Conservation (phyloP, 306 rosid species). For the Cucurbita argyrosperma region DNA sequence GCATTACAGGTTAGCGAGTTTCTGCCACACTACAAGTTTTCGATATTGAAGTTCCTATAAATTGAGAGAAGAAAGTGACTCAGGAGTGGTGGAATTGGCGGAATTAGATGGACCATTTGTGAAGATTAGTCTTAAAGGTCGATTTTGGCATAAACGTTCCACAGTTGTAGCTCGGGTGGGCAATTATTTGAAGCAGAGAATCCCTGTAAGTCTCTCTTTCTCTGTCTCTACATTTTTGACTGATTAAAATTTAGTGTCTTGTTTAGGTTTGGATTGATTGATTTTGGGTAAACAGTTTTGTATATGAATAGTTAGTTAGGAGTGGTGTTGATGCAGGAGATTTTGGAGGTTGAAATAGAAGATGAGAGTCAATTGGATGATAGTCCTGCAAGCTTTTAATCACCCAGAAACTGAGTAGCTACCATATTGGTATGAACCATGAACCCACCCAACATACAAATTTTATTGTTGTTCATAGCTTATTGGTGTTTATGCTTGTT, state of each 20-base stretch:
- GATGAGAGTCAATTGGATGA: slow-evolving; percentile 92
- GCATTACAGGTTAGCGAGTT: slow-evolving; percentile 54
- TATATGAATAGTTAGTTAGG: background rate
- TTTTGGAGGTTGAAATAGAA: slow-evolving; percentile 85
- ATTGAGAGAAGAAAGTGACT: background rate
- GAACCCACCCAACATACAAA: background rate
- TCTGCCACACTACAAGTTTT: background rate
- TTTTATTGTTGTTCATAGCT: too few relatives aligned
- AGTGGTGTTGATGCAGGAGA: slow-evolving; percentile 38
- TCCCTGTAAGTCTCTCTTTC: slow-evolving; percentile 45
- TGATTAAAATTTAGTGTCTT: background rate
- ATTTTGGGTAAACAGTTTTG: background rate
- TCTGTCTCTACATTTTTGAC: too few relatives aligned
- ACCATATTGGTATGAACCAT: too few relatives aligned
- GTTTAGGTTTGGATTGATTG: too few relatives aligned
- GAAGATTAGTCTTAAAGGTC: slow-evolving; percentile 71
- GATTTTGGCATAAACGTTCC: slow-evolving; percentile 88
- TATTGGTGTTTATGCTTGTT: background rate
- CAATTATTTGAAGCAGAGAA: slow-evolving; percentile 75
- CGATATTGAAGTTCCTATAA: background rate
- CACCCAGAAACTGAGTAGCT: too few relatives aligned
- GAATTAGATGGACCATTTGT: slow-evolving; percentile 87
- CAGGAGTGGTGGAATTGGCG: slow-evolving; percentile 59
- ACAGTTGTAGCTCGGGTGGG: slow-evolving; percentile 53
- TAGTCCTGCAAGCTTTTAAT: slow-evolving; percentile 61